Evolutionary conservation across 495 filamentous ascomycete species (phyloP).

Genomic region (Lasiosphaeriaceae sp.): DNA sequence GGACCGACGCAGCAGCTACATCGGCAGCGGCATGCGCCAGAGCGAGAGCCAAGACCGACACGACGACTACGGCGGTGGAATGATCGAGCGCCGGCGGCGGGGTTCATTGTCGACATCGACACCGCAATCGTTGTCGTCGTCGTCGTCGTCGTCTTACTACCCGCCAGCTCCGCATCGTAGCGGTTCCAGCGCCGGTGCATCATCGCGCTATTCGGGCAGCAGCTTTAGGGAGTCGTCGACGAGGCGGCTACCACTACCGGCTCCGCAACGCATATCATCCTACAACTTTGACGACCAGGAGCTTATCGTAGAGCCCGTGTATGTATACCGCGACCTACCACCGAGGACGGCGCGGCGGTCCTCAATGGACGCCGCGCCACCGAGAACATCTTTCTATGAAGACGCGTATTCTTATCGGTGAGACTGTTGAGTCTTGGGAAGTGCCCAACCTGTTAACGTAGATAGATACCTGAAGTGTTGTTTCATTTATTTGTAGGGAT

Average conservation of each 20-base stretch:
- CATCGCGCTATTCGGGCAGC: not conserved
- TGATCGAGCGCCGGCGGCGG: too few relatives aligned
- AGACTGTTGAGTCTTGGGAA: too few relatives aligned
- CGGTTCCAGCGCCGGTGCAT: too few relatives aligned
- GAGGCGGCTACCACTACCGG: not conserved
- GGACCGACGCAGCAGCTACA: too few relatives aligned
- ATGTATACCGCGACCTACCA: slow-evolving; percentile 6
- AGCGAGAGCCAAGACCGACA: too few relatives aligned
- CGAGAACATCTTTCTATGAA: not conserved
- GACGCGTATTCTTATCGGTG: not conserved
- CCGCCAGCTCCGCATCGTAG: slow-evolving; percentile 10
- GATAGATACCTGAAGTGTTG: too few relatives aligned
- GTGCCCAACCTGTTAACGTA: too few relatives aligned
- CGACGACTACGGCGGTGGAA: too few relatives aligned
- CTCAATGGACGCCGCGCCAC: slow-evolving; percentile 3
- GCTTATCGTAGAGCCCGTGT: slow-evolving; percentile 1
- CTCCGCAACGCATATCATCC: not conserved
- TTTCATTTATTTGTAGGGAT: too few relatives aligned
- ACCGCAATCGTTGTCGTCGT: not conserved
- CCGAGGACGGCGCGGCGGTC: slow-evolving; percentile 1
- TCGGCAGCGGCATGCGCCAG: too few relatives aligned
- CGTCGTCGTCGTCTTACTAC: slow-evolving; percentile 4
- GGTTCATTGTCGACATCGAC: not conserved
- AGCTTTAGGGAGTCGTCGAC: not conserved
- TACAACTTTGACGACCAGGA: slow-evolving; percentile 5